These are phyloP conservation scores for Micractinium conductrix DNA, from an alignment of 139 green algal species.

Conservation along the genomic window DNA sequence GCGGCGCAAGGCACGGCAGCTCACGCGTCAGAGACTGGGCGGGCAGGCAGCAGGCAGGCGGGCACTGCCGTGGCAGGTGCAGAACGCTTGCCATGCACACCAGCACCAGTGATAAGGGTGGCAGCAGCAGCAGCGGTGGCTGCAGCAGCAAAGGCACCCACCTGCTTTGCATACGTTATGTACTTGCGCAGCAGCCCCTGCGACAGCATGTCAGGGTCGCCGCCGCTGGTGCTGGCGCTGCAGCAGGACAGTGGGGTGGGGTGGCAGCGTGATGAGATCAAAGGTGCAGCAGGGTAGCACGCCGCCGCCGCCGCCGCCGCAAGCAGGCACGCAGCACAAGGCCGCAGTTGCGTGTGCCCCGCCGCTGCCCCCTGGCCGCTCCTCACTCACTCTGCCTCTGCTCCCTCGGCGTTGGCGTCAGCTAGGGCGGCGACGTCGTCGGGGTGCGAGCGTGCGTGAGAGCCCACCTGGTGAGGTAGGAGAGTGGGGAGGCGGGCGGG, in stretches of 20 bases:
- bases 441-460: constrained; percentile 86
- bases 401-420: too few relatives aligned
- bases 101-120: too few relatives aligned
- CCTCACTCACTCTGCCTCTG: constrained; percentile 4
- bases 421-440: constrained; percentile 76
- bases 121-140: too few relatives aligned
- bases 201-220: constrained; percentile 73
- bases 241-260: background rate
- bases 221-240: constrained; percentile 9
- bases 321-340: background rate
- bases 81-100: too few relatives aligned
- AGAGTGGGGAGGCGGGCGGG: too few relatives aligned
- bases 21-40: too few relatives aligned
- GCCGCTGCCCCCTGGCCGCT: background rate
- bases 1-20: too few relatives aligned
- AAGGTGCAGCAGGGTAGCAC: background rate
- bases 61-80: too few relatives aligned
- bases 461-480: too few relatives aligned
- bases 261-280: background rate
- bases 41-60: too few relatives aligned
- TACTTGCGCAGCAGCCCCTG: constrained; percentile 98
- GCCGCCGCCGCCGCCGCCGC: background rate
- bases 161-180: constrained; percentile 95
- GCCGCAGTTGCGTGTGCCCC: too few relatives aligned
- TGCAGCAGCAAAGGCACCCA: too few relatives aligned